Percentiles rank a stretch among this genome's conserved stretches.
phyloP scores from a whole-genome alignment of 805 yeast species.

The Yamadazyma sp. region DNA sequence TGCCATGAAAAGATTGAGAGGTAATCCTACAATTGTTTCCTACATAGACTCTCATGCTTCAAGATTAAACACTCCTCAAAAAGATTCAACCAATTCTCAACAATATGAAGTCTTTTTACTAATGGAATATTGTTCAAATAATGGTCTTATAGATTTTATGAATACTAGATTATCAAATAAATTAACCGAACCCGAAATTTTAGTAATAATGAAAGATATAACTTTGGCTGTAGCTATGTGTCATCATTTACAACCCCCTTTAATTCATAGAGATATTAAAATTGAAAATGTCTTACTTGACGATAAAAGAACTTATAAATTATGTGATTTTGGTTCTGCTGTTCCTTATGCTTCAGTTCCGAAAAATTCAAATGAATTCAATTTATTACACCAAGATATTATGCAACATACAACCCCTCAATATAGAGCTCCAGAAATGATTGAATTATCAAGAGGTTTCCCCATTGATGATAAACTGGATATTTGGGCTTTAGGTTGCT shows the following conservation, averaged over 20 bases:
- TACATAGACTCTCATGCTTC: constrained; percentile 96
- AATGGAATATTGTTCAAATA: constrained; percentile 76
- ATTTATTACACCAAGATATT: constrained; percentile 61
- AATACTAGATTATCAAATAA: constrained; percentile 65
- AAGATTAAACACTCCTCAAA: constrained; percentile 27
- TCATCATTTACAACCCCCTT: constrained; percentile 69
- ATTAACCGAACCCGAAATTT: constrained; percentile 64
- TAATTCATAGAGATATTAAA: constrained; percentile 77
- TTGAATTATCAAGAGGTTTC: constrained; percentile 62
- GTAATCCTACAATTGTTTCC: constrained; percentile 76
- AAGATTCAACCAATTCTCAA: constrained; percentile 36
- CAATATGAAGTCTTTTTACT: constrained; percentile 72
- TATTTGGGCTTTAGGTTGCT: constrained; percentile 82
- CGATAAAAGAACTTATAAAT: constrained; percentile 54
- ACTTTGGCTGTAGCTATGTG: constrained; percentile 74
- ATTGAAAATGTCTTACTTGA: constrained; percentile 76
- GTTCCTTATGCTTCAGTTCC: constrained; percentile 66
- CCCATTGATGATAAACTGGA: constrained; percentile 82
- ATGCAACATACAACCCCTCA: constrained; percentile 83
- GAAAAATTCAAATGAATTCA: constrained; percentile 55
- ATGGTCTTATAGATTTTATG: constrained; percentile 79
- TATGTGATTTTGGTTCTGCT: constrained; percentile 84
- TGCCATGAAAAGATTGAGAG: constrained; percentile 87
- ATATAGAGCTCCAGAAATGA: constrained; percentile 82
- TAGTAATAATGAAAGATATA: constrained; percentile 65